Percentiles rank a stretch among this genome's conserved stretches.
Evolutionary conservation across 140 eudicot species (phyloP).

Genomic region (Erigeron philadelphicus): DNA sequence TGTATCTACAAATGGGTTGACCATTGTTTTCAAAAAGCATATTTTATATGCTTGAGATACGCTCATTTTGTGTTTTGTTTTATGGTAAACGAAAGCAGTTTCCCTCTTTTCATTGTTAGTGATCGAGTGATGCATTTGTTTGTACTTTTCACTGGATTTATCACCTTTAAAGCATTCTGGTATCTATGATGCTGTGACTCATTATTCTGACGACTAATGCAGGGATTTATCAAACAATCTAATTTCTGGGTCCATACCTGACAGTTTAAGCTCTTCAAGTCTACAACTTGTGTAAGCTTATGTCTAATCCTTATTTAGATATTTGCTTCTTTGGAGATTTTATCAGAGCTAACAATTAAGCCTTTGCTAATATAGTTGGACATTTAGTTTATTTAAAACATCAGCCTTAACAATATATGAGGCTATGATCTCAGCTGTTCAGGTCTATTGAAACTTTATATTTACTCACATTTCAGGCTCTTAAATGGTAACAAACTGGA

Average conservation of each 20-base stretch:
- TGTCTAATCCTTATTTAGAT: conserved; percentile 15
- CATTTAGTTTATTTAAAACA: background rate
- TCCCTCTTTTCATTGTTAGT: background rate
- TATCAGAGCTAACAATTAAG: background rate
- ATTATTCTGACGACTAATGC: conserved; percentile 23
- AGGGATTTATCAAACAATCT: conserved; percentile 87
- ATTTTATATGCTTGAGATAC: conserved; percentile 4
- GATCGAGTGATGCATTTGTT: background rate
- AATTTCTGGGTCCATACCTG: conserved; percentile 73
- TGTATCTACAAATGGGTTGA: background rate
- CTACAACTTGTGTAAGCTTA: conserved; percentile 91
- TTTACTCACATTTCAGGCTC: conserved; percentile 44
- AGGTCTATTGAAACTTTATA: conserved; percentile 10
- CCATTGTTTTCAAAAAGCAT: background rate
- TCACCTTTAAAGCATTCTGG: background rate
- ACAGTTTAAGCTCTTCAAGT: conserved; percentile 64
- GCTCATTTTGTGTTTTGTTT: background rate
- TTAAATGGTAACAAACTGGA: conserved; percentile 69
- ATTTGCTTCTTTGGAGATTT: conserved; percentile 9
- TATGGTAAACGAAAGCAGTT: background rate
- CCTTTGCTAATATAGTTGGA: conserved; percentile 2
- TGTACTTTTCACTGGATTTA: background rate
- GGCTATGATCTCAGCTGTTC: background rate
- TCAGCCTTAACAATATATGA: background rate
- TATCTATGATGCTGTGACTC: conserved; percentile 8